Conservation (phyloP, 345 rosid species). For the Eucalyptus cloeziana region DNA sequence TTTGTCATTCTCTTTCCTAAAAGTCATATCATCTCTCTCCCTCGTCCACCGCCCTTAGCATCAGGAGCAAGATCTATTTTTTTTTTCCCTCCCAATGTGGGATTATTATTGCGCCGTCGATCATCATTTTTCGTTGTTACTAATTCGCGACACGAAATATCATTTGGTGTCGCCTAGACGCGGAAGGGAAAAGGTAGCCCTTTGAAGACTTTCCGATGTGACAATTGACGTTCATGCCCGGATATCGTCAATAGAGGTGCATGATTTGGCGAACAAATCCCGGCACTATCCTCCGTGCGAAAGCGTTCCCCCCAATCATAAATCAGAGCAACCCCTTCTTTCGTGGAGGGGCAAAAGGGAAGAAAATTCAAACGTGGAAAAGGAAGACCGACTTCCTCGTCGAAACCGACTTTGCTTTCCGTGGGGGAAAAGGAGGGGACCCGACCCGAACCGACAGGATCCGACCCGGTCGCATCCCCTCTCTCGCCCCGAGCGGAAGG, state of each 20-base stretch:
- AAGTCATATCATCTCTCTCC: neutral
- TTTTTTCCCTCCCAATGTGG: too few species aligned
- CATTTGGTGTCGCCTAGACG: rapidly evolving
- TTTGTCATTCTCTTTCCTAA: neutral
- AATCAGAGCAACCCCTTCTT: neutral
- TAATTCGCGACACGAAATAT: rapidly evolving
- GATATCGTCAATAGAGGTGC: rapidly evolving
- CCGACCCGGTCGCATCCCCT: neutral
- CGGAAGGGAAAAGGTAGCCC: neutral
- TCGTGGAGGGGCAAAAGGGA: rapidly evolving
- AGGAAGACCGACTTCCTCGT: neutral
- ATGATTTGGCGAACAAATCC: neutral
- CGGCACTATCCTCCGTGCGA: neutral
- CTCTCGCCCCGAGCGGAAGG: too few species aligned
- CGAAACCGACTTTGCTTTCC: neutral
- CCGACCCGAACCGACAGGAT: neutral
- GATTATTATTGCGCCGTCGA: neutral
- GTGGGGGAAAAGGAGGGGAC: neutral
- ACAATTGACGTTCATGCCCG: too few species aligned
- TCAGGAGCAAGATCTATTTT: too few species aligned
- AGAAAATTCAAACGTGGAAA: neutral
- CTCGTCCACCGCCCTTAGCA: rapidly evolving
- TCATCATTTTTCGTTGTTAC: rapidly evolving
- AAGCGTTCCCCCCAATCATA: neutral
- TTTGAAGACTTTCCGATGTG: too few species aligned